A percentile compares a stretch with the other conserved stretches of the same genome.
phyloP scores from a whole-genome alignment of 805 yeast species.

The Barnettozyma populi region DNA sequence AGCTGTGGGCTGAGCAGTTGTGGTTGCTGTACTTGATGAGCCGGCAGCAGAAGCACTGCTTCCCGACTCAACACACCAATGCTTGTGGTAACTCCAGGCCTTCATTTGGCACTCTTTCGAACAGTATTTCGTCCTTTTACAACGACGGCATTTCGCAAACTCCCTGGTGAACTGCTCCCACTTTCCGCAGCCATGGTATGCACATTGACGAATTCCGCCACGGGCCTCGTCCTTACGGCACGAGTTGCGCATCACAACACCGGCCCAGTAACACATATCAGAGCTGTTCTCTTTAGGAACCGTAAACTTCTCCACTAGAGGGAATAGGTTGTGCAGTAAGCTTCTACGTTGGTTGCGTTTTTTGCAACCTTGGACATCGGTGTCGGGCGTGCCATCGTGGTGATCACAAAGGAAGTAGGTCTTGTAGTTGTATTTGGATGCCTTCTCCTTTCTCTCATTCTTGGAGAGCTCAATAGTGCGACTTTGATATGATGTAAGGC shows the following conservation, averaged over 20 bases:
- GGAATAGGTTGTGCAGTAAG: constrained; percentile 59
- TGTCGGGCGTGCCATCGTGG: constrained; percentile 7
- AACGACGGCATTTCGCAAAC: constrained; percentile 90
- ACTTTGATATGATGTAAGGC: constrained; percentile 5
- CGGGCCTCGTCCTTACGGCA: constrained; percentile 83
- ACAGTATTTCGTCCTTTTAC: constrained; percentile 93
- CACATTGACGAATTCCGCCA: constrained; percentile 93
- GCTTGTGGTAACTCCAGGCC: constrained; percentile 91
- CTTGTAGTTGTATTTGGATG: constrained; percentile 40
- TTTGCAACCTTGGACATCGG: constrained; percentile 1
- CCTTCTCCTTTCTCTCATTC: constrained; percentile 16
- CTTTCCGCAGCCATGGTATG: constrained; percentile 84
- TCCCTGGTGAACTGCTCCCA: constrained; percentile 92
- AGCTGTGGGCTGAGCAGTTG: background rate
- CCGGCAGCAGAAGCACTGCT: background rate
- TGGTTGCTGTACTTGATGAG: background rate
- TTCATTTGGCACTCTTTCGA: constrained; percentile 84
- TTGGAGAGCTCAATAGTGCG: constrained; percentile 8
- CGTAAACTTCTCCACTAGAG: constrained; percentile 88
- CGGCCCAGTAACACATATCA: constrained; percentile 93
- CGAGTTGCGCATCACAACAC: constrained; percentile 95
- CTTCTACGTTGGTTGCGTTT: background rate
- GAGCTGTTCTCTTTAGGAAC: constrained; percentile 55
- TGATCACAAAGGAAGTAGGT: constrained; percentile 27
- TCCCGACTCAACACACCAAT: constrained; percentile 68